Conservation (phyloP, 1,284 basidiomycete genomes). For the Pseudozyma thailandica region DNA sequence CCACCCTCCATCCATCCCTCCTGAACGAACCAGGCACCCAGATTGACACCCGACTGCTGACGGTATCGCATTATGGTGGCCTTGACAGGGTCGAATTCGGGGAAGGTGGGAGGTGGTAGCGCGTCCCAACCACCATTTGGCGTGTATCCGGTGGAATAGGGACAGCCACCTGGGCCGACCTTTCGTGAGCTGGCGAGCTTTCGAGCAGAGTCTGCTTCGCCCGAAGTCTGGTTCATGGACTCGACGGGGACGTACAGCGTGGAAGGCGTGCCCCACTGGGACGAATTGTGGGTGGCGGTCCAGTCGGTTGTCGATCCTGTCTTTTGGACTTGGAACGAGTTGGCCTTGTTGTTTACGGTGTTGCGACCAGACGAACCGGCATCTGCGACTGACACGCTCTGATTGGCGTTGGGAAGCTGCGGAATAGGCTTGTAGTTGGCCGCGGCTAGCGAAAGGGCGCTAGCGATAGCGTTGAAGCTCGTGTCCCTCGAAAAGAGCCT, state of each 20-base stretch:
- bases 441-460: constrained; percentile 58
- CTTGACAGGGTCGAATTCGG: constrained; percentile 59
- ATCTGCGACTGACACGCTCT: constrained; percentile 9
- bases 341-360: constrained; percentile 22
- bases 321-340: constrained; percentile 42
- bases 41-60: constrained; percentile 62
- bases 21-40: constrained; percentile 73
- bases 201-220: constrained; percentile 15
- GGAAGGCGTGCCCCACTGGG: constrained; percentile 57
- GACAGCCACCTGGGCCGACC: constrained; percentile 61
- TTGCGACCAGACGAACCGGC: constrained; percentile 12
- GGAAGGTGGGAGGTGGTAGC: constrained; percentile 53
- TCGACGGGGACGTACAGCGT: constrained; percentile 52
- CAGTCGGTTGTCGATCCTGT: constrained; percentile 26
- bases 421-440: constrained; percentile 68
- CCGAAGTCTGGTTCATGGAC: constrained; percentile 17
- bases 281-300: constrained; percentile 32
- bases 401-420: constrained; percentile 41
- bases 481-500: constrained; percentile 43
- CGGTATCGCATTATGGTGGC: constrained; percentile 64
- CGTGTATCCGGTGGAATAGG: constrained; percentile 55
- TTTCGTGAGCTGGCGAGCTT: constrained; percentile 38
- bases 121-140: constrained; percentile 54
- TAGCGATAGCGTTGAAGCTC: constrained; percentile 51
- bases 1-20: constrained; percentile 82